Base-by-base conservation (phyloP, 202 grass and related monocot species). In the Eragrostis tef region DNA sequence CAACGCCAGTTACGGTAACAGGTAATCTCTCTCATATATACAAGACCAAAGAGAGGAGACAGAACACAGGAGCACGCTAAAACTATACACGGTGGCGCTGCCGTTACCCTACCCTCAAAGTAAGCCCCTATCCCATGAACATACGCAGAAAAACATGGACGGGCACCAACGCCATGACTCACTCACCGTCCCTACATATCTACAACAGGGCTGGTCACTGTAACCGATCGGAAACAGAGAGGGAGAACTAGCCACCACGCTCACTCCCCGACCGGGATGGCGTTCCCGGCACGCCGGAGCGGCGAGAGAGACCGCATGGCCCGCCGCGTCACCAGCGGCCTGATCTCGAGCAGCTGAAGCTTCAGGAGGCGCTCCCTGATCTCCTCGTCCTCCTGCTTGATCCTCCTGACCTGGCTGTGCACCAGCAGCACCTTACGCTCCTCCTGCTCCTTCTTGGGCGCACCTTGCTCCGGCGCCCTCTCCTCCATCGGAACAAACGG, bases 401-500 rank as follows among this genome's bases (percentile, higher is more conserved):
- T 87, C 86, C 54, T 96, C 75, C 85, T 86, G 3, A 96, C 90
- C 78, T 90, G 93, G 80, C 89, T 94, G 88, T 97, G 94, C 46
- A 94, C 71, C 24, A 86, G 91, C 46, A 81, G 60, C 43, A 72
- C 57, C 31, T 51, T 8, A 70, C 50, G 48, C 41, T 71, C 39
- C 74, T 36, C 39, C 15, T 26, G 48, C 47, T 71, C 39, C 74
- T 36, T 39, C 15, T 26, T 52, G 44, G 3, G 52, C 54, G 11
- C 73, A 16, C 71, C 65, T 13, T 60, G 82, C 74, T 31, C 79
- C 46, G 5, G 19, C 10, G 3, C 12, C 66, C 31, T 82, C 73
- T 22, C 87, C 58, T 82, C 87, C 87, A 26, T 79, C 2, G 51
- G 19, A 19, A 25, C 67, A 1, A 71, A 76, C 15, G 82, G 3